These are phyloP conservation scores for Candida alai DNA, from an alignment of 805 yeast species.

Conservation along the genomic window DNA sequence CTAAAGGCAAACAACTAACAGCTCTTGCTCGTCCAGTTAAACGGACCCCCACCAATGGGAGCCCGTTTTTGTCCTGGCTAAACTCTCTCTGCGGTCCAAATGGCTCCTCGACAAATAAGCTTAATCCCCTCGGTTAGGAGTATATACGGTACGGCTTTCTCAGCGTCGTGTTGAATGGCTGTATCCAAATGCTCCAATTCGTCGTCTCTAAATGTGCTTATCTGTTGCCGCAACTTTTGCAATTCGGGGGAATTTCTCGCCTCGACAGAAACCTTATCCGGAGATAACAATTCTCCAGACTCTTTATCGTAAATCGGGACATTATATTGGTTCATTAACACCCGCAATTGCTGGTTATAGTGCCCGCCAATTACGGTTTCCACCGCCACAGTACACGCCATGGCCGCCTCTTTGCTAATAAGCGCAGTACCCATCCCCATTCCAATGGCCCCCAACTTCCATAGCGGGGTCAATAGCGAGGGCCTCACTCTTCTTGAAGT, in stretches of 20 bases:
- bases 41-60: no score
- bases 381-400: constrained; percentile 99
- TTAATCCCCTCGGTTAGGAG: constrained; percentile 85
- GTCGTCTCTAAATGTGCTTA: constrained; percentile 83
- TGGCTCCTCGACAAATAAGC: constrained; percentile 78
- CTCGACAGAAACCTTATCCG: constrained; percentile 20
- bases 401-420: constrained; percentile 91
- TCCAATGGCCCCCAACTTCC: constrained; percentile 88
- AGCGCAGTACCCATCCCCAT: constrained; percentile 86
- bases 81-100: constrained; percentile 84
- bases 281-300: constrained; percentile 25
- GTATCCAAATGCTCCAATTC: constrained; percentile 94
- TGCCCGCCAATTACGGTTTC: constrained; percentile 98
- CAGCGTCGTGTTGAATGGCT: constrained; percentile 88
- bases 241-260: constrained; percentile 51
- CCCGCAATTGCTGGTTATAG: constrained; percentile 84
- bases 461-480: constrained; percentile 82
- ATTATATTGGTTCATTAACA: constrained; percentile 63
- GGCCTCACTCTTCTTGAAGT: constrained; percentile 81
- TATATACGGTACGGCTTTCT: constrained; percentile 89
- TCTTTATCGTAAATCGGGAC: constrained; percentile 36
- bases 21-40: no score
- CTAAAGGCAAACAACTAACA: no score
- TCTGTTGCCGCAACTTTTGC: constrained; percentile 51
- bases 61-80: constrained; percentile 1